phyloP scores from a whole-genome alignment of 306 rosid species.

The Glycine soja region DNA sequence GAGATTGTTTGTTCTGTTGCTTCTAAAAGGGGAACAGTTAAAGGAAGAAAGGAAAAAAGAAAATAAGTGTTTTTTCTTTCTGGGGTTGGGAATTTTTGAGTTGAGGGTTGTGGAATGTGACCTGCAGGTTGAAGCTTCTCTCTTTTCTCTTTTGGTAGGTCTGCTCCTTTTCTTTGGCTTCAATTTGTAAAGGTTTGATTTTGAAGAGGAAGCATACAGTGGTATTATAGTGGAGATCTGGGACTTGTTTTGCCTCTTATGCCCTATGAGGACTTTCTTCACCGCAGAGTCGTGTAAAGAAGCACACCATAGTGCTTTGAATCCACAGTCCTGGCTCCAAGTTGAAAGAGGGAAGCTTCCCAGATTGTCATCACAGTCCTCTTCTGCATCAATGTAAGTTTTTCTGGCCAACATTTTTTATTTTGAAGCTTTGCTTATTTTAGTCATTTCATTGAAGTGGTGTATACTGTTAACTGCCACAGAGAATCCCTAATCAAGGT shows the following conservation, averaged over 20 bases:
- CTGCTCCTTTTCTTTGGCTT: constrained; percentile 27
- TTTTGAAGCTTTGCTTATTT: not conserved
- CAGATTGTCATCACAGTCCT: constrained; percentile 64
- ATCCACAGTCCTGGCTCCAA: constrained; percentile 95
- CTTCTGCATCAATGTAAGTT: constrained; percentile 85
- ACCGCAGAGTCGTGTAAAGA: constrained; percentile 82
- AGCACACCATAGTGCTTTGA: constrained; percentile 71
- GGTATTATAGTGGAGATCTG: constrained; percentile 81
- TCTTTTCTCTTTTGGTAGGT: constrained; percentile 25
- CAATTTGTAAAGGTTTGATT: constrained; percentile 47
- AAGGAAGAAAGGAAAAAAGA: not conserved
- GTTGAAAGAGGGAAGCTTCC: constrained; percentile 92
- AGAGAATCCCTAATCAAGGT: constrained; percentile 94
- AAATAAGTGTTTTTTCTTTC: constrained; percentile 40
- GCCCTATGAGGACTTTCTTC: constrained; percentile 89
- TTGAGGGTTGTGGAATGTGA: constrained; percentile 50
- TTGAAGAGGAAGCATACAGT: constrained; percentile 55
- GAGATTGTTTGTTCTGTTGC: constrained; percentile 24
- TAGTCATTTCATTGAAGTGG: constrained; percentile 37
- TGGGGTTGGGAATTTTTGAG: constrained; percentile 46
- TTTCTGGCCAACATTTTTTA: constrained; percentile 11
- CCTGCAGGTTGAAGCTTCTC: constrained; percentile 38
- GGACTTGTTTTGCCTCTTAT: constrained; percentile 69
- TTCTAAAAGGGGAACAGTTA: constrained; percentile 14
- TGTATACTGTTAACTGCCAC: constrained; percentile 41